Base-by-base conservation (phyloP, 2,329 filamentous ascomycete species). In the Aspergillus texensis region DNA sequence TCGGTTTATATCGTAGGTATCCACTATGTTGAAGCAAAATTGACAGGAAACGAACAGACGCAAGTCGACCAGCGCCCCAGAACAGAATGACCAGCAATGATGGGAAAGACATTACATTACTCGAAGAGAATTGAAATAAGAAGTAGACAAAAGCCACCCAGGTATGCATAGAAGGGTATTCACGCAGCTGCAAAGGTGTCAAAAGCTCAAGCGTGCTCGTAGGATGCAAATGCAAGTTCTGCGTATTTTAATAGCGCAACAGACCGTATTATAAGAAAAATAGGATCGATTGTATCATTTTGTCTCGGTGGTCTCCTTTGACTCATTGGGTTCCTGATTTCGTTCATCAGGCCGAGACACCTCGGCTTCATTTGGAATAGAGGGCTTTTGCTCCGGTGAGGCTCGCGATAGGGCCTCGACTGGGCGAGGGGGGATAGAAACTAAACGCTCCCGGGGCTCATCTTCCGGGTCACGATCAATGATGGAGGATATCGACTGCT, bases 401-500 rank as follows among this genome's bases (percentile, higher is more conserved):
- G 65, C 63, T 52, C 70, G 72, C 1, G 65, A 62, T n/a, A 63
- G 53, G 8, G 68, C 54, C 48, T 74, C 73, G 1, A 55, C 45
- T 5, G 61, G 46, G 26, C 68, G 69, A 30, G 71, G 62, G 4
- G 70, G 62, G 14, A 70, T 60, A 0, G 72, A 64, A 36, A 48
- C 52, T 39, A 64, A 36, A 61, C 19, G 70, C 61, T 73, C 73
- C 43, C 72, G 69, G 8, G 64, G 59, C 24, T 71, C 69, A 6
- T 64, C 60, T 32, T 72, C 68, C 0, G 75, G 74, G 8, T 74
- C 70, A 12, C 73, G 72, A 62, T 79, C 77, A 57, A 79, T 78
- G 45, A 79, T 78, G 2, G 77, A 78, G 3, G 75, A 77, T 50
- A 79, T 79, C 26, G 76, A 75, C 46, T 78, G 77, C 66, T 79